Percentiles rank a stretch among this genome's conserved stretches.
Conservation (phyloP, 2,329 filamentous ascomycete species). For the Pyrenophora tritici-repentis region DNA sequence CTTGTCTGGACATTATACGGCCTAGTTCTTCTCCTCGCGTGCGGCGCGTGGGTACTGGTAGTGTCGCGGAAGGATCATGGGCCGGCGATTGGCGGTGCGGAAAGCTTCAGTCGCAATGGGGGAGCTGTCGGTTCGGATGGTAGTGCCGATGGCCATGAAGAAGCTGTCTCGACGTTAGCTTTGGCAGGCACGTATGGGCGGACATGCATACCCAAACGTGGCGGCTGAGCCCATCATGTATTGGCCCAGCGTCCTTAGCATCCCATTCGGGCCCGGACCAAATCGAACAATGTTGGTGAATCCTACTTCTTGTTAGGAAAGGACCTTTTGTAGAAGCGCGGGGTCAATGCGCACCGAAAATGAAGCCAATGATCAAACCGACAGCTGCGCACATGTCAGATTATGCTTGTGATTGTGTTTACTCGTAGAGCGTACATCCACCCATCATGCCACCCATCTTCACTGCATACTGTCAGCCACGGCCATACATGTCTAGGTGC, state of each 20-base stretch:
- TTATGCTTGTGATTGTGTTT: background rate
- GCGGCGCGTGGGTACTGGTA: slow-evolving; percentile 35
- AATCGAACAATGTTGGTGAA: slow-evolving; percentile 95
- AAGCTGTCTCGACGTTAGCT: slow-evolving; percentile 61
- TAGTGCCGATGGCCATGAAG: slow-evolving; percentile 98
- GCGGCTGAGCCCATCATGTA: slow-evolving; percentile 96
- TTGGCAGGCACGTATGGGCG: background rate
- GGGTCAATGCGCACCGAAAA: slow-evolving; percentile 71
- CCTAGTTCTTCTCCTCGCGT: slow-evolving; percentile 38
- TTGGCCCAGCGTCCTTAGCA: slow-evolving; percentile 91
- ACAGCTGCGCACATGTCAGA: slow-evolving; percentile 68
- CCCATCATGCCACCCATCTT: slow-evolving; percentile 99
- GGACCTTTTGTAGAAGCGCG: background rate
- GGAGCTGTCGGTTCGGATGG: slow-evolving; percentile 89
- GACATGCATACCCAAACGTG: slow-evolving; percentile 79
- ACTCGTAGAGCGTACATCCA: slow-evolving; percentile 71
- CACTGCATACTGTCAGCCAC: slow-evolving; percentile 60
- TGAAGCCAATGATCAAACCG: slow-evolving; percentile 94
- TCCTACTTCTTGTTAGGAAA: slow-evolving; percentile 58
- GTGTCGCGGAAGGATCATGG: slow-evolving; percentile 66
- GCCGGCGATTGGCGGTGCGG: slow-evolving; percentile 69
- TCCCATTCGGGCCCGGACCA: slow-evolving; percentile 88
- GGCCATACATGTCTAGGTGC: slow-evolving; percentile 25
- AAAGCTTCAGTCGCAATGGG: slow-evolving; percentile 77
- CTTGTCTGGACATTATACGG: too few relatives aligned